Evolutionary conservation across 2,329 filamentous ascomycete species (phyloP).

Genomic region (Botrytis medusae): DNA sequence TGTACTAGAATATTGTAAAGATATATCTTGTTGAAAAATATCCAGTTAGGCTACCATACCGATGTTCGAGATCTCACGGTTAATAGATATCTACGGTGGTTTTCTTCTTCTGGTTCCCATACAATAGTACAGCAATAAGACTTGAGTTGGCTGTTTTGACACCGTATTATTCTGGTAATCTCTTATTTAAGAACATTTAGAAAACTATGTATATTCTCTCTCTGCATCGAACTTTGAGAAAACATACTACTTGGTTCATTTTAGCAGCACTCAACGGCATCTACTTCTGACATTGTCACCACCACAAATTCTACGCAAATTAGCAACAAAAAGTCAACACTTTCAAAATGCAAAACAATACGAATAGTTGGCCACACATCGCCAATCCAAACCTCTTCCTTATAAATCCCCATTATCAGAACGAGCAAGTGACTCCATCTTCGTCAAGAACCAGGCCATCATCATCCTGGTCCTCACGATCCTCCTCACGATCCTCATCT

Average conservation of each 20-base stretch:
- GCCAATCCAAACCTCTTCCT: rapidly evolving
- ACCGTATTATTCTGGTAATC: neutral
- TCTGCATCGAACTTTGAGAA: neutral
- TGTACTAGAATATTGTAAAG: too few relatives aligned
- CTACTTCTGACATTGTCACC: neutral
- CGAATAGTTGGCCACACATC: too few relatives aligned
- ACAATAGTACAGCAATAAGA: neutral
- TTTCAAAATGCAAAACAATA: neutral
- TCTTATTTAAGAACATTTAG: neutral
- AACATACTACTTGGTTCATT: neutral
- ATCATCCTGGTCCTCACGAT: neutral
- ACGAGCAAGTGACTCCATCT: neutral
- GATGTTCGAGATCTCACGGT: too few relatives aligned
- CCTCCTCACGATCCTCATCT: neutral
- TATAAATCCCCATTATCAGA: neutral
- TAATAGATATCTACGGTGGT: neutral
- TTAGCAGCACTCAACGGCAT: neutral
- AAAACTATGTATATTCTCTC: neutral
- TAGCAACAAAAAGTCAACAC: too few relatives aligned
- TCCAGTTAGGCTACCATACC: neutral
- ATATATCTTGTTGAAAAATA: too few relatives aligned
- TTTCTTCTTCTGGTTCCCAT: neutral
- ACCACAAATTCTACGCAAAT: neutral
- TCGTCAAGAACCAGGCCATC: neutral
- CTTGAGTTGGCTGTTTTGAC: neutral